Base-by-base conservation (phyloP, 2,329 filamentous ascomycete genomes). In the Pseudocercospora ulei region DNA sequence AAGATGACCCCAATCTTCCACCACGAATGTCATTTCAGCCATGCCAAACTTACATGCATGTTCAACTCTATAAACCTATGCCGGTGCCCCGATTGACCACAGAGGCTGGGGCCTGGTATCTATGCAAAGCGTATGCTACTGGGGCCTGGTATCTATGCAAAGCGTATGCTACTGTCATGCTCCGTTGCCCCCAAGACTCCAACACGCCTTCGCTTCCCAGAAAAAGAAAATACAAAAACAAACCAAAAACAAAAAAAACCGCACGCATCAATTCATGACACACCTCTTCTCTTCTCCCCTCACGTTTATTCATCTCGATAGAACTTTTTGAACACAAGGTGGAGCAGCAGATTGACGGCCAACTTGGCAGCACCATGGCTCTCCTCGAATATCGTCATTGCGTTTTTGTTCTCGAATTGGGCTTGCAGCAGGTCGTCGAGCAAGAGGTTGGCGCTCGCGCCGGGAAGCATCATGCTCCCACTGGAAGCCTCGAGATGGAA, bases 291-390 rank as follows among this genome's bases (percentile, higher is more conserved):
- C 18, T 23, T 30, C 18, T 5, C 36, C 12, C 7, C 7, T 17
- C 7, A 9, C 26, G 4, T 29, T 26, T 38, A 57, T 41, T 55
- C 56, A 53, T 70, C 67, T 46, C 65, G 56, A 49, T 98, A 98
- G 64, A 98, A 98, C 72, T 98, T 98, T 75, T 92, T 93, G 71
- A 96, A 96, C 52, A 98, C 75, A 62, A 96, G 70, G 71, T 98
- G 90, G 69, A 98, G 70, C 65, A 98, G 76, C 57, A 98, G 64
- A 67, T 98, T 98, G 56, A 98, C 90, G 62, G 96, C 96, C 57
- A 98, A 73, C 64, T 82, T 80, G 58, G 95, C 71, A 48, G 60
- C 58, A 0, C 50, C 64, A 49, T 34, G 33, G 47, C 35, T 39
- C 40, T 73, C 75, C 60, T 92, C 85, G 56, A 98, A 98, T 44